Conservation (phyloP, 2,329 filamentous ascomycete species). For the Trichoderma lentiforme region DNA sequence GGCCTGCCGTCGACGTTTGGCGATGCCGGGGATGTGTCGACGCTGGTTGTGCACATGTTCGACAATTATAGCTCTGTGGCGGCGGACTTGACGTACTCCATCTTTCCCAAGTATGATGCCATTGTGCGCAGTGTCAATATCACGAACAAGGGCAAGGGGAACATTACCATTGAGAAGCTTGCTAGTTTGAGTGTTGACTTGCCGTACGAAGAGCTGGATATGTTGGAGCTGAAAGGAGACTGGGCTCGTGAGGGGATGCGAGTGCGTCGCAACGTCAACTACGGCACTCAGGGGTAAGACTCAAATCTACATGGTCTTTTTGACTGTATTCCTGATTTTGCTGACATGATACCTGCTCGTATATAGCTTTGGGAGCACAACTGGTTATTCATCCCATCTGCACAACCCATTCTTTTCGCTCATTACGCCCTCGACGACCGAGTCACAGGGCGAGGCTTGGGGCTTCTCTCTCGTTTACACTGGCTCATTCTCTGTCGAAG, state of each 20-base stretch:
- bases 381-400: conserved; percentile 60
- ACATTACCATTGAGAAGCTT: conserved; percentile 53
- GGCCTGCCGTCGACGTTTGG: conserved; percentile 61
- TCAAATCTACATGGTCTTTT: neutral
- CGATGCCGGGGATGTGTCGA: conserved; percentile 52
- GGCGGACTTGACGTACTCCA: conserved; percentile 59
- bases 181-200: conserved; percentile 61
- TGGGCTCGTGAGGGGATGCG: conserved; percentile 59
- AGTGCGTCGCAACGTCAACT: conserved; percentile 53
- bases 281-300: conserved; percentile 51
- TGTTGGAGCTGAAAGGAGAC: conserved; percentile 61
- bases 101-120: conserved; percentile 60
- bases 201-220: conserved; percentile 57
- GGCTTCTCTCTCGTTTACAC: conserved; percentile 64
- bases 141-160: conserved; percentile 53
- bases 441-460: conserved; percentile 59
- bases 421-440: conserved; percentile 54
- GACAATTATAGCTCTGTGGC: conserved; percentile 57
- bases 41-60: conserved; percentile 54
- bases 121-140: conserved; percentile 60
- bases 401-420: conserved; percentile 64
- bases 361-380: conserved; percentile 56
- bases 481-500: conserved; percentile 59
- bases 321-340: neutral
- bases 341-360: neutral